Conservation (phyloP, 1,139 yeast species). For the Saccharomyces hybrid region DNA sequence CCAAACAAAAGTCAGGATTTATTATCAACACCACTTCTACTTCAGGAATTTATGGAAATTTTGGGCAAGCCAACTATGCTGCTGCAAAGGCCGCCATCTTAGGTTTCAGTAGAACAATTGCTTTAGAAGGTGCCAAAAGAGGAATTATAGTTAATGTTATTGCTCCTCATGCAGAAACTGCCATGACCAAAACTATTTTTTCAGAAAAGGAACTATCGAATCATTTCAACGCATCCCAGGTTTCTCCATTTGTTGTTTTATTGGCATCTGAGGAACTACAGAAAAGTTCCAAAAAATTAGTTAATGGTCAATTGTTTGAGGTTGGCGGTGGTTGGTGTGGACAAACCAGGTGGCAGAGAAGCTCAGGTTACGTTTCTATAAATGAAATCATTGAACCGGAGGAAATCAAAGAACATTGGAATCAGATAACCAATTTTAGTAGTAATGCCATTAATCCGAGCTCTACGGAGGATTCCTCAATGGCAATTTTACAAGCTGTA, state of each 20-base stretch:
- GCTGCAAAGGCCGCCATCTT: constrained; percentile 87
- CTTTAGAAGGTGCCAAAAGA: constrained; percentile 79
- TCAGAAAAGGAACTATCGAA: constrained; percentile 65
- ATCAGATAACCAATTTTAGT: constrained; percentile 58
- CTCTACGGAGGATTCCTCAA: constrained; percentile 67
- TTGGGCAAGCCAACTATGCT: constrained; percentile 95
- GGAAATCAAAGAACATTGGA: constrained; percentile 61
- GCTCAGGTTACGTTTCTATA: constrained; percentile 68
- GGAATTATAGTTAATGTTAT: constrained; percentile 73
- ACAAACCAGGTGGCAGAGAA: constrained; percentile 90
- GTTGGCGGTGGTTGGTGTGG: constrained; percentile 94
- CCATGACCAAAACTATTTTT: constrained; percentile 88
- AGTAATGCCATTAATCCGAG: constrained; percentile 42
- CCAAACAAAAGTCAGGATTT: constrained; percentile 71
- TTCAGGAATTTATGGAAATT: constrained; percentile 94
- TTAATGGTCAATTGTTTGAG: constrained; percentile 61
- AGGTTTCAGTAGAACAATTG: constrained; percentile 78
- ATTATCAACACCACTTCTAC: constrained; percentile 89
- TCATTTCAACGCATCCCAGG: constrained; percentile 79
- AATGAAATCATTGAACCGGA: constrained; percentile 57
- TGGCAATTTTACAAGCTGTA: constrained; percentile 67
- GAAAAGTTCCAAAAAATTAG: constrained; percentile 16
- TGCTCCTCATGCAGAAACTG: constrained; percentile 98
- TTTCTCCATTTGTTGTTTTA: constrained; percentile 81
- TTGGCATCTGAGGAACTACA: constrained; percentile 70